Percentiles rank a stretch among this genome's conserved stretches.
Evolutionary conservation across 2,329 filamentous ascomycete genomes (phyloP).

Genomic region (Esteya vermicola): DNA sequence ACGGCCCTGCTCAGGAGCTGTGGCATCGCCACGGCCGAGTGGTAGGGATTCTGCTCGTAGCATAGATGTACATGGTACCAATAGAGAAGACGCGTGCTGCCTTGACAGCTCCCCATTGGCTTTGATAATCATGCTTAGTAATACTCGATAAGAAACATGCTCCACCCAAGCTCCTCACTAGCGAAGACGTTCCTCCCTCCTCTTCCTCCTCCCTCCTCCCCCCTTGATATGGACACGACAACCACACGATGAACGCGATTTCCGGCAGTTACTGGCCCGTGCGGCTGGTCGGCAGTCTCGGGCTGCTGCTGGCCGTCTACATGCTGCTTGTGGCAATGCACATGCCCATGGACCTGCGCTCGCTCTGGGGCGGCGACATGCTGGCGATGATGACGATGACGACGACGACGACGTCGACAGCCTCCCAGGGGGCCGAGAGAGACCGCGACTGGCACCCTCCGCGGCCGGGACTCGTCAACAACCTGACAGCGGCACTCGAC

Average conservation of each 20-base stretch:
- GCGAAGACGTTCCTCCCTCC: too few relatives aligned
- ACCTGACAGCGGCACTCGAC: conserved; percentile 13
- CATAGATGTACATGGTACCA: too few relatives aligned
- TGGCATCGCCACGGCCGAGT: too few relatives aligned
- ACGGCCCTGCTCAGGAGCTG: conserved; percentile 18
- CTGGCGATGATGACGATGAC: not conserved
- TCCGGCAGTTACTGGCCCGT: not conserved
- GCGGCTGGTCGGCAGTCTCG: conserved; percentile 2
- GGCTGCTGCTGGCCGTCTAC: conserved; percentile 4
- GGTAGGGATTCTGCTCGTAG: too few relatives aligned
- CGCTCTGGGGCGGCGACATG: not conserved
- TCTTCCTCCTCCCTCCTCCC: too few relatives aligned
- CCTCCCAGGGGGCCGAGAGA: conserved; percentile 1
- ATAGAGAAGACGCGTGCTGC: too few relatives aligned
- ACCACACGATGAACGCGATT: not conserved
- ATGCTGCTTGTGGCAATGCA: conserved; percentile 1
- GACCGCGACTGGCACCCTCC: conserved; percentile 16
- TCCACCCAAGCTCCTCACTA: too few relatives aligned
- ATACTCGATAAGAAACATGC: too few relatives aligned
- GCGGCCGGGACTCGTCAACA: conserved; percentile 14
- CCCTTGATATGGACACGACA: too few relatives aligned
- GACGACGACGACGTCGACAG: not conserved
- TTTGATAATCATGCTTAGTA: too few relatives aligned
- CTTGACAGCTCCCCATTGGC: too few relatives aligned
- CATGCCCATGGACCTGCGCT: not conserved